Conservation (phyloP, 2,329 filamentous ascomycete species). For the Aspergillus japonicus region DNA sequence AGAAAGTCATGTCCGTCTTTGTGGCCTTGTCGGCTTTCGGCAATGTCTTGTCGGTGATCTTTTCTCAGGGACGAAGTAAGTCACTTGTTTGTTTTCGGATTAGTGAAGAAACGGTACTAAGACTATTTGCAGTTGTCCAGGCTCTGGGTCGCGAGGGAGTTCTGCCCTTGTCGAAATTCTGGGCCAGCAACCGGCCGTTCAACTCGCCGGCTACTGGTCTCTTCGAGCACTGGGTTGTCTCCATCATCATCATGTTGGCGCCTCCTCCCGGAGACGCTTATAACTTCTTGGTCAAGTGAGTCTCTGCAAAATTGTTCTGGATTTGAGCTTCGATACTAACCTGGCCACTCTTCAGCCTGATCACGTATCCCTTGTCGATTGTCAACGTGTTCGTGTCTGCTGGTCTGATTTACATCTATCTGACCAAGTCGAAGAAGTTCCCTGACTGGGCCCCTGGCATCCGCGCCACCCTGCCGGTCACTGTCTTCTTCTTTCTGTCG, state of each 20-base stretch:
- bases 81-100: background rate
- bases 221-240: constrained; percentile 66
- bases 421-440: constrained; percentile 34
- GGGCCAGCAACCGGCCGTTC: constrained; percentile 68
- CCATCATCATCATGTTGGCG: constrained; percentile 63
- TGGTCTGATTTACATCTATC: constrained; percentile 51
- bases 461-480: constrained; percentile 51
- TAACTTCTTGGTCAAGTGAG: constrained; percentile 56
- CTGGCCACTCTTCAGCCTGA: constrained; percentile 27
- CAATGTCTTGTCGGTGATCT: constrained; percentile 59
- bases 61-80: constrained; percentile 46
- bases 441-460: constrained; percentile 52
- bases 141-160: constrained; percentile 70
- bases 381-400: constrained; percentile 53
- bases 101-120: constrained; percentile 4
- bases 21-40: constrained; percentile 62
- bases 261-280: constrained; percentile 68
- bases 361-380: constrained; percentile 44
- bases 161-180: constrained; percentile 64
- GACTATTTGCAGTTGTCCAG: constrained; percentile 34
- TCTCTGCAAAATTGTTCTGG: background rate
- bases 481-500: constrained; percentile 53
- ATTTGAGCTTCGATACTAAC: background rate
- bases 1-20: constrained; percentile 59
- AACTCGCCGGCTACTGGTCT: constrained; percentile 59